Evolutionary conservation across 225 moss, liverwort and hornwort genomes (phyloP), one percentile per base, ranked within the genome.

Genomic region (Polytrichum commune): DNA sequence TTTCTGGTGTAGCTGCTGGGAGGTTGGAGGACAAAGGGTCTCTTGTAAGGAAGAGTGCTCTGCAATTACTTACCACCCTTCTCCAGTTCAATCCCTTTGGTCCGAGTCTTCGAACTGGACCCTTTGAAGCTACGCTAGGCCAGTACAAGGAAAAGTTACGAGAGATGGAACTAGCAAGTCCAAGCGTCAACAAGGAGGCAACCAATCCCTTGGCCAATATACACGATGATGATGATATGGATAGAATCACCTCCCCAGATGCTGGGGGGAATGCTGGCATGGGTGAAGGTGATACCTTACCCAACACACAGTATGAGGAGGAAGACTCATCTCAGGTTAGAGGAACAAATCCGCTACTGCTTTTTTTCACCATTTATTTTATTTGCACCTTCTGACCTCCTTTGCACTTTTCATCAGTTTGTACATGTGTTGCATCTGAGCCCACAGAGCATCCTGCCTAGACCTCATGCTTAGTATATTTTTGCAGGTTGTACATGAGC

Each of bases 61-160:
- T 95, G 75, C 92, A 89, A 54, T 73, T 98, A 29, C 86, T 95
- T 65, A 86, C 88, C 32, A 98, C 93, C 19, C 87, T 98, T 13
- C 84, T 95, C 73, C 92, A 95, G 66, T 89, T 85, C 55, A 98
- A 98, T 77, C 98, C 98, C 61, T 98, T 98, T 70, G 98, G 98
- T 62, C 90, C 90, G 3, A 90, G 89, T 68, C 81, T 98, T 69
- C 85, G 95, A 72, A 76, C 73, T 70, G 89, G 87, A 38, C 80
- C 91, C 20, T 98, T 98, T 65, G 89, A 98, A 86, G 95, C 91
- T 60, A 98, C 98, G 53, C 84, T 87, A 66, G 85, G 91, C 69
- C 93, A 89, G 38, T 98, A 95, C 89, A 95, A 83, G 64, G 88
- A 83, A 63, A 95, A 85, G 78, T 74, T 98, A 66, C 79, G 71